Evolutionary conservation across 2,329 filamentous ascomycete genomes (phyloP), one percentile per base, ranked within the genome.

Genomic region (Apiospora sp.): DNA sequence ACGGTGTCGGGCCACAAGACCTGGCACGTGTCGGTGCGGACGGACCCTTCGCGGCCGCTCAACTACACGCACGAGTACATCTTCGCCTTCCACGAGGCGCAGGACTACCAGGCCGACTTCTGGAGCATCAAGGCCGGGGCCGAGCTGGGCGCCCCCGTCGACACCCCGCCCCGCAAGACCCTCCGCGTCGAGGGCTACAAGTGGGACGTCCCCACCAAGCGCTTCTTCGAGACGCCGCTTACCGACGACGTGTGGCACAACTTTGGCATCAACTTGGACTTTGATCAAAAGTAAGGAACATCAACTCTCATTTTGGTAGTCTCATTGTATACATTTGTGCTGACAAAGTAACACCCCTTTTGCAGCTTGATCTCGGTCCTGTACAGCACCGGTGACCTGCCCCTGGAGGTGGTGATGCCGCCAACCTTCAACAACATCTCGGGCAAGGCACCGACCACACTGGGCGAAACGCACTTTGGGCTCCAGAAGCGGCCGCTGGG

Each of bases 51-150:
- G 1, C 49, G 51, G 22, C 69, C 69, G 27, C 69, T 71, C 34
- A 71, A 71, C 51, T 71, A 71, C 51, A 61, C 69, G 51, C 69
- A 71, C 51, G 51, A 71, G 69, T 71, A 71, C 37, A 22, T 67
- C 22, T 54, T 71, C 51, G 69, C 69, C 69, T 71, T 71, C 51
- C 69, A 71, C 51, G 69, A 71, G 69, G 69, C 69, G 7, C 34
- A 51, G 49, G 69, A 71, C 58, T 71, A 67, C 69, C 69, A 71
- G 51, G 69, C 69, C 51, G 69, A 71, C 69, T 71, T 71, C 51
- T 71, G 69, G 69, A 44, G 34, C 51, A 43, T 71, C 69, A 71
- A 71, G 69, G 51, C 51, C n/a, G 69, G 51, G 27, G 69, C 69
- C 7, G 10, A 8, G 22, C 49, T 71, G 19, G 51, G 41, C 19